Evolutionary conservation across 2,329 filamentous ascomycete genomes (phyloP).

Genomic region (Talaromyces sp.): DNA sequence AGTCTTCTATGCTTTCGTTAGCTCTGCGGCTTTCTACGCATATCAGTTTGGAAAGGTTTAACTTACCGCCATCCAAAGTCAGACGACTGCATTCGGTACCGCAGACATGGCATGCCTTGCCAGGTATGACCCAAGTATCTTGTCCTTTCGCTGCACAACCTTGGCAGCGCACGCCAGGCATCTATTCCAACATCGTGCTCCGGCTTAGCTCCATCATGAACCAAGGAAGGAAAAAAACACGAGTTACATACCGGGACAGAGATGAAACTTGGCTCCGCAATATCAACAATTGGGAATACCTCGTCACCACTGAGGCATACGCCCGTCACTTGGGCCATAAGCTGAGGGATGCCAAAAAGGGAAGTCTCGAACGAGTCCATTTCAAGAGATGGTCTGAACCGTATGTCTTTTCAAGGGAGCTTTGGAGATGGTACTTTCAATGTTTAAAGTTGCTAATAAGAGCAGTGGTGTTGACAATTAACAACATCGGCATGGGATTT

Average conservation of each 20-base stretch:
- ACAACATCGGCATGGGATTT: neutral
- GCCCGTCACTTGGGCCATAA: neutral
- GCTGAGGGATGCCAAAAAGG: neutral
- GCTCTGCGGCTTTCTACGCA: neutral
- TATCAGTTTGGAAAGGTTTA: neutral
- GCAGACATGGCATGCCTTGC: slow-evolving; percentile 10
- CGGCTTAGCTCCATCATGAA: neutral
- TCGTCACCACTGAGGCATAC: neutral
- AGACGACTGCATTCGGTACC: slow-evolving; percentile 5
- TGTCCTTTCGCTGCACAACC: slow-evolving; percentile 3
- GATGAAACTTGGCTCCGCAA: neutral
- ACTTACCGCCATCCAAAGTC: neutral
- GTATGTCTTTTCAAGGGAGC: neutral
- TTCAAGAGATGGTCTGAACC: neutral
- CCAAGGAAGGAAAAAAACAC: neutral
- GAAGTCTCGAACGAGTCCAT: neutral
- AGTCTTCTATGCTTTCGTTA: slow-evolving; percentile 3
- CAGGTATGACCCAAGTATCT: slow-evolving; percentile 13
- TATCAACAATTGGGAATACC: neutral
- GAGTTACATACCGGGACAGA: neutral
- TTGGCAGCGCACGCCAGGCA: slow-evolving; percentile 8
- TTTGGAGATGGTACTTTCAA: neutral
- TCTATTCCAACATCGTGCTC: neutral
- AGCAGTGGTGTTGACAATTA: neutral
- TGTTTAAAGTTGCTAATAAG: neutral